Conservation (phyloP, 495 filamentous ascomycete genomes). For the Hyphodiscus hymeniophilus region DNA sequence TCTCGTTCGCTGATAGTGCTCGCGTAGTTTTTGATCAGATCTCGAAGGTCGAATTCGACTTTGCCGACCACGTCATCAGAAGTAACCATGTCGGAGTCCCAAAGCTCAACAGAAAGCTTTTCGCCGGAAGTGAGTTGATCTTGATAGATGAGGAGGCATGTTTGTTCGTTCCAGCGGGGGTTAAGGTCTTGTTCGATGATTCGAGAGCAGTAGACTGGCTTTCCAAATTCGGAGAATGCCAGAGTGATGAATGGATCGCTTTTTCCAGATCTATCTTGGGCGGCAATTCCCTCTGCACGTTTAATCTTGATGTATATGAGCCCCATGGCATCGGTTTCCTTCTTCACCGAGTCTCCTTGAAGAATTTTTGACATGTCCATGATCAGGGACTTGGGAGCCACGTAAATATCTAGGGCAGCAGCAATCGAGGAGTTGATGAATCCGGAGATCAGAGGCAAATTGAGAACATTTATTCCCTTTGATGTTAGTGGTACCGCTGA, state of each 20-base stretch:
- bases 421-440: constrained; percentile 94
- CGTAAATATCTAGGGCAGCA: constrained; percentile 79
- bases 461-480: constrained; percentile 82
- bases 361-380: constrained; percentile 86
- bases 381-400: constrained; percentile 92
- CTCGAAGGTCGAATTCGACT: constrained; percentile 84
- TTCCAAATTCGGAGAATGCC: constrained; percentile 74
- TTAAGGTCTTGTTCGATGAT: constrained; percentile 94
- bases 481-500: constrained; percentile 89
- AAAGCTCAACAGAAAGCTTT: constrained; percentile 85
- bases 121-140: constrained; percentile 90
- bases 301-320: constrained; percentile 89
- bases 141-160: constrained; percentile 76
- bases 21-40: constrained; percentile 88
- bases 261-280: constrained; percentile 85
- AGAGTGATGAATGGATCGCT: constrained; percentile 86
- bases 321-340: constrained; percentile 77
- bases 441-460: constrained; percentile 86
- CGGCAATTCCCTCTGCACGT: constrained; percentile 76
- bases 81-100: constrained; percentile 84
- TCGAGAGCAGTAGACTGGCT: constrained; percentile 95
- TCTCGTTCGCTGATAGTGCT: constrained; percentile 91
- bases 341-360: constrained; percentile 80
- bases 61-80: constrained; percentile 94
- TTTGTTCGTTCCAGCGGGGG: constrained; percentile 84